Base-by-base conservation (phyloP, 306 rosid genomes). In the Rosa persica region DNA sequence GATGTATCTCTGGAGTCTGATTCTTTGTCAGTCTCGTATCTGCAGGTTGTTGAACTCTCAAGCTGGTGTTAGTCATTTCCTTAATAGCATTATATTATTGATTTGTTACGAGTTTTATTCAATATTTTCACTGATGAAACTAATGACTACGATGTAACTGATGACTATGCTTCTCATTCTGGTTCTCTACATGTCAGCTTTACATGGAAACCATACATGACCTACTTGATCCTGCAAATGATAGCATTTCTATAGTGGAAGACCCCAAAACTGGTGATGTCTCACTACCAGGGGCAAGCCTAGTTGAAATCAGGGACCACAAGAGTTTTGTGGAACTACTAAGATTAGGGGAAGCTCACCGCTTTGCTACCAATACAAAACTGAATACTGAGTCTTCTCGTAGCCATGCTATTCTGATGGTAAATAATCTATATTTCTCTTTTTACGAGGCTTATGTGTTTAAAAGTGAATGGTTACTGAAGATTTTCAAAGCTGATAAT, bases 211-310 rank as follows among this genome's bases (percentile, higher is more conserved):
- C 94, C 54, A 89, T 96, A 81, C 98, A 93, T 76, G 98, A 96
- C 84, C 90, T 96, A 58, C 97, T 93, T 76, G 96, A 93, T 87
- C 99, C 99, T 17, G 67, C 96, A 70, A 96, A 96, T 74, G 99
- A 93, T 85, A 93, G 91, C 83, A 96, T 96, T 76, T 57, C 97
- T 75, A 91, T 96, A 3, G 86, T 90, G 67, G 99, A 96, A 81
- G 98, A 96, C 89, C 98, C 97, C 54, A 96, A 93, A 89, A 90
- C 97, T 16, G 98, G 98, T 16, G 98, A 96, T 90, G 98, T 96
- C 79, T 93, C 99, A 11, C 67, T 96, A 68, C 99, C 98, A 36
- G 99, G 99, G 79, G 99, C 97, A 77, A 96, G 67, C 80, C 86
- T 91, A 48, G 83, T 96, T 70, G 96, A 96, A 82, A 89, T 96